Evolutionary conservation across 2,329 filamentous ascomycete genomes (phyloP).

Genomic region (Aspergillus sp.): DNA sequence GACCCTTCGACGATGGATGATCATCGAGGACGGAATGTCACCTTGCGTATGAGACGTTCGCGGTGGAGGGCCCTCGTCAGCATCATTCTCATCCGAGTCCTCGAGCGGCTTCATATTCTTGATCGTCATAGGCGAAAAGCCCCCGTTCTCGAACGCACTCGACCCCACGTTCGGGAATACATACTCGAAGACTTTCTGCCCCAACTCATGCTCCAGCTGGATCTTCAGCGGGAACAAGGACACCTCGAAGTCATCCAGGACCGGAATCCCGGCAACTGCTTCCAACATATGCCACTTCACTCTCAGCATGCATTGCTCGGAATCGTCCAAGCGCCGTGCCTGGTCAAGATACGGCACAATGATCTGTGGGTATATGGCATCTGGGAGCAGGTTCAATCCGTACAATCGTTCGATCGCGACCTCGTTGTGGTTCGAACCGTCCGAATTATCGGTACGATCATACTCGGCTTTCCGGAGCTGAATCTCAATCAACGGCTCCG

Average conservation of each 20-base stretch:
- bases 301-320: slow-evolving; percentile 74
- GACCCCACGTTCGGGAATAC: slow-evolving; percentile 80
- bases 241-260: slow-evolving; percentile 95
- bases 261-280: slow-evolving; percentile 92
- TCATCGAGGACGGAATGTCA: slow-evolving; percentile 35
- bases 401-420: slow-evolving; percentile 81
- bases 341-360: slow-evolving; percentile 79
- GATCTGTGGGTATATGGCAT: slow-evolving; percentile 93
- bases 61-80: slow-evolving; percentile 20
- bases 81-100: slow-evolving; percentile 41
- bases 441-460: slow-evolving; percentile 90
- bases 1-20: slow-evolving; percentile 50
- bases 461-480: slow-evolving; percentile 87
- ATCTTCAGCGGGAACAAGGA: slow-evolving; percentile 88
- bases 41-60: slow-evolving; percentile 33
- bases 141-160: slow-evolving; percentile 41
- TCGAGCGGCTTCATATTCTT: slow-evolving; percentile 44
- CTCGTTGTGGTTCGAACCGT: slow-evolving; percentile 90
- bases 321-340: slow-evolving; percentile 47
- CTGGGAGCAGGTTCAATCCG: slow-evolving; percentile 79
- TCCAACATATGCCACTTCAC: slow-evolving; percentile 99
- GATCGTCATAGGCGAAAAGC: slow-evolving; percentile 46
- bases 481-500: slow-evolving; percentile 83
- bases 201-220: slow-evolving; percentile 85
- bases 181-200: slow-evolving; percentile 90